phyloP scores from a whole-genome alignment of 371 early-diverging fungal species.

The Haplosporangium sp. region DNA sequence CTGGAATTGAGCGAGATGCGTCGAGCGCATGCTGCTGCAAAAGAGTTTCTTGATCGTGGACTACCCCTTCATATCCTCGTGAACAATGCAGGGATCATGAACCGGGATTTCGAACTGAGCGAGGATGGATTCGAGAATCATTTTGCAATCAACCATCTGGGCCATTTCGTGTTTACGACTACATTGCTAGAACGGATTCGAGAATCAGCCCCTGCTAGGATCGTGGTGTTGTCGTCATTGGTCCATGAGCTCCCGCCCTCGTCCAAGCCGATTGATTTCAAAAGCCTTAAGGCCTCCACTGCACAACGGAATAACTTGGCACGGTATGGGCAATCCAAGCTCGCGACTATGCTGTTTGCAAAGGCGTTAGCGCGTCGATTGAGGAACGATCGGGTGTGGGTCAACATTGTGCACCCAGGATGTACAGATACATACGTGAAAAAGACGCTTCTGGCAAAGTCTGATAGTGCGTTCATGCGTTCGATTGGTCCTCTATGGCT shows the following conservation, averaged over 20 bases:
- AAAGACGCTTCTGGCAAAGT: constrained; percentile 61
- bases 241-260: constrained; percentile 47
- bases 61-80: constrained; percentile 70
- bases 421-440: constrained; percentile 53
- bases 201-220: constrained; percentile 60
- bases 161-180: constrained; percentile 72
- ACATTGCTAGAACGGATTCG: constrained; percentile 70
- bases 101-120: constrained; percentile 65
- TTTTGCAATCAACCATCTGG: constrained; percentile 43
- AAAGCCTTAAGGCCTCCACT: constrained; percentile 28
- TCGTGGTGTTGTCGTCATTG: constrained; percentile 59
- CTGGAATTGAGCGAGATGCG: constrained; percentile 67
- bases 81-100: constrained; percentile 77
- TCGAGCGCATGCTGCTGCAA: constrained; percentile 64
- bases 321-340: constrained; percentile 67
- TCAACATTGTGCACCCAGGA: constrained; percentile 79
- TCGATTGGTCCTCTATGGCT: constrained; percentile 55
- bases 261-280: constrained; percentile 48
- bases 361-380: constrained; percentile 60
- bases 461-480: constrained; percentile 59
- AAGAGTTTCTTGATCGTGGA: constrained; percentile 58
- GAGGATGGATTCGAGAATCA: constrained; percentile 74
- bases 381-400: constrained; percentile 57
- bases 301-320: constrained; percentile 21
- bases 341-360: constrained; percentile 73